Percentiles rank a stretch among this genome's conserved stretches.
Evolutionary conservation across 2,329 filamentous ascomycete species (phyloP).

Genomic region (Metarhizium sp.): DNA sequence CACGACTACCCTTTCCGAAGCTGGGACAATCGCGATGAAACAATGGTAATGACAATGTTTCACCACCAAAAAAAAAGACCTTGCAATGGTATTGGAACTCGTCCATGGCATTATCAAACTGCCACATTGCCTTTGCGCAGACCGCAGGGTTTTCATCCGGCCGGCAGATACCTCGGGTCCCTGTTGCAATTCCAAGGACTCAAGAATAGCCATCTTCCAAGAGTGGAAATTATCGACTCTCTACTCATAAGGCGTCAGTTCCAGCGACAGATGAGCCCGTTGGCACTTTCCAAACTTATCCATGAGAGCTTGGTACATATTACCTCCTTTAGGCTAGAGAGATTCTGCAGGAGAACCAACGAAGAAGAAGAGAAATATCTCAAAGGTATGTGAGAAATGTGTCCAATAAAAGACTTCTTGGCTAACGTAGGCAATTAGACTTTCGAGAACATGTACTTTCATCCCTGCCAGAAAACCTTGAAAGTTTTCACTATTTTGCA

Average conservation of each 20-base stretch:
- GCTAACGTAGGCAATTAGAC: conserved; percentile 1
- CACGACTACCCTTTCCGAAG: conserved; percentile 5
- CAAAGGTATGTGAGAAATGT: conserved; percentile 4
- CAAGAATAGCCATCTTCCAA: conserved; percentile 3
- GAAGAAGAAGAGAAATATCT: conserved; percentile 6
- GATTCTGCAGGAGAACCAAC: conserved; percentile 4
- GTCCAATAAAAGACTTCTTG: neutral
- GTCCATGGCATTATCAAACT: neutral
- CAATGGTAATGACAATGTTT: neutral
- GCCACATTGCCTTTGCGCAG: neutral
- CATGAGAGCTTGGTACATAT: conserved; percentile 3
- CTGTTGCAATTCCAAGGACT: conserved; percentile 4
- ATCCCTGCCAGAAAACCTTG: neutral
- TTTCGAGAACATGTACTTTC: conserved; percentile 3
- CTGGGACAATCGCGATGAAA: conserved; percentile 4
- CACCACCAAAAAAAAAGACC: neutral
- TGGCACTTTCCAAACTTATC: conserved; percentile 4
- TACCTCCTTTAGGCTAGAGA: conserved; percentile 4
- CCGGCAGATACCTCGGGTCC: conserved; percentile 1
- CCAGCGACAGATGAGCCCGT: conserved; percentile 3
- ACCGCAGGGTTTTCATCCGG: conserved; percentile 1
- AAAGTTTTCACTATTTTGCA: conserved; percentile 5
- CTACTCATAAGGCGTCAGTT: conserved; percentile 3
- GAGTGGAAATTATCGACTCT: conserved; percentile 1
- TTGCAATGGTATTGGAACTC: neutral